Evolutionary conservation across 768 basidiomycete species (phyloP).

Genomic region (Hortiboletus flavorubellus): DNA sequence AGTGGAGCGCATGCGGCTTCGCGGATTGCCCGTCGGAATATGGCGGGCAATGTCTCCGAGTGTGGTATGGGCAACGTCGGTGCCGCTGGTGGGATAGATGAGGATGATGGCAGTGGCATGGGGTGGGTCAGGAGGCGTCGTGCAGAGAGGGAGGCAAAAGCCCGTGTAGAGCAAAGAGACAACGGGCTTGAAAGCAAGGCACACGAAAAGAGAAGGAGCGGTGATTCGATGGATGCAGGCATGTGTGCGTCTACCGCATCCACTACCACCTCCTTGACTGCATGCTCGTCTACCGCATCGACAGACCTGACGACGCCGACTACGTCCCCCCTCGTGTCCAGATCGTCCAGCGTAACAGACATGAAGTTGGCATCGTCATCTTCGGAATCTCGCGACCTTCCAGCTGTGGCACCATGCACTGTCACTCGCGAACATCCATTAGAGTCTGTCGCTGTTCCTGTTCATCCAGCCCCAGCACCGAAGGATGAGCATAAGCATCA

Average conservation of each 20-base stretch:
- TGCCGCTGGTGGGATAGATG: constrained; percentile 36
- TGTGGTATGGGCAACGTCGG: constrained; percentile 30
- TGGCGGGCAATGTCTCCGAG: constrained; percentile 17
- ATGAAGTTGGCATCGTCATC: constrained; percentile 11
- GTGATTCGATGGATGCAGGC: constrained; percentile 22
- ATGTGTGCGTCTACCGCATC: constrained; percentile 23
- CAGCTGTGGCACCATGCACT: background rate
- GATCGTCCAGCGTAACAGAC: constrained; percentile 19
- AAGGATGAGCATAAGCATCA: constrained; percentile 22
- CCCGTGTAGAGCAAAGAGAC: constrained; percentile 19
- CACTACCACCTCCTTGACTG: constrained; percentile 22
- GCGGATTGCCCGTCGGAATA: constrained; percentile 13
- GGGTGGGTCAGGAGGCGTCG: constrained; percentile 70
- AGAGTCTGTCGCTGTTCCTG: background rate
- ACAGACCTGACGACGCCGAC: constrained; percentile 16
- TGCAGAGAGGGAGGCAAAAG: constrained; percentile 52
- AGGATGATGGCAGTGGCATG: constrained; percentile 85
- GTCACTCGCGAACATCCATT: background rate
- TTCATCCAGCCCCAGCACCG: background rate
- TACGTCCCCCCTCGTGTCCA: constrained; percentile 20
- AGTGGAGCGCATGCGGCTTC: constrained; percentile 13
- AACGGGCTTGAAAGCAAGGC: constrained; percentile 9
- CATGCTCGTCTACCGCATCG: constrained; percentile 20
- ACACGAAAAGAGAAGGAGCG: constrained; percentile 22
- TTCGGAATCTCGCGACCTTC: background rate